Evolutionary conservation across 352 stramenopile species (phyloP).

Genomic region (Phytopythium delawarense): DNA sequence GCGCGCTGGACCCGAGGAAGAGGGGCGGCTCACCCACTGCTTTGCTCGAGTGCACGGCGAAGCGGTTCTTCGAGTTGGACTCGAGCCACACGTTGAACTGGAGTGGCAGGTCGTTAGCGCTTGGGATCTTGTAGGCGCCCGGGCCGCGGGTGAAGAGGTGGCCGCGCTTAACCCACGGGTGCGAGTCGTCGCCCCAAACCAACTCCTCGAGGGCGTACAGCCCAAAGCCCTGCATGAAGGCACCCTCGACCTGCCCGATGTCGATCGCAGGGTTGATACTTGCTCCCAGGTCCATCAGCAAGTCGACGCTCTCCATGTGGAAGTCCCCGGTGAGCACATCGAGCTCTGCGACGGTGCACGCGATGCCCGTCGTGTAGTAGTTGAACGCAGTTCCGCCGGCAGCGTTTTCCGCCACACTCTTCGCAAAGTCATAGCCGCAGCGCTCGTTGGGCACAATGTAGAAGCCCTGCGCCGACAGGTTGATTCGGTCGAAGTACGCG

Average conservation of each 20-base stretch:
- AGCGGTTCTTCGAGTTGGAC: conserved; percentile 91
- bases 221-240: conserved; percentile 96
- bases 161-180: conserved; percentile 91
- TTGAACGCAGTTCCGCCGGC: conserved; percentile 91
- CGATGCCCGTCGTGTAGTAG: conserved; percentile 96
- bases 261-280: conserved; percentile 97
- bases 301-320: conserved; percentile 73
- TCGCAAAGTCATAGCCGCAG: conserved; percentile 92
- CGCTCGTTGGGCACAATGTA: conserved; percentile 90
- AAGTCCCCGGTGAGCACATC: conserved; percentile 95
- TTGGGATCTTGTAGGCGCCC: conserved; percentile 96
- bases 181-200: conserved; percentile 92
- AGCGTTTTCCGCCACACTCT: conserved; percentile 87
- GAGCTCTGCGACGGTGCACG: conserved; percentile 92
- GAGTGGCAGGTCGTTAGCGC: conserved; percentile 94
- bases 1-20: conserved; percentile 91
- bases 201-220: conserved; percentile 94
- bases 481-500: conserved; percentile 91
- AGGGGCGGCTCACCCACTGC: conserved; percentile 95
- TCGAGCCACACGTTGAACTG: conserved; percentile 94
- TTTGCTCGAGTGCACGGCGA: conserved; percentile 95
- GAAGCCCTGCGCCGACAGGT: conserved; percentile 95
- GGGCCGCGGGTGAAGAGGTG: conserved; percentile 93
- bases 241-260: conserved; percentile 97
- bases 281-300: conserved; percentile 91